Percentiles rank a stretch among this genome's conserved stretches.
These are phyloP conservation scores for Ambrosia artemisiifolia DNA, from an alignment of 129 eudicot genomes.

Conservation along the genomic window DNA sequence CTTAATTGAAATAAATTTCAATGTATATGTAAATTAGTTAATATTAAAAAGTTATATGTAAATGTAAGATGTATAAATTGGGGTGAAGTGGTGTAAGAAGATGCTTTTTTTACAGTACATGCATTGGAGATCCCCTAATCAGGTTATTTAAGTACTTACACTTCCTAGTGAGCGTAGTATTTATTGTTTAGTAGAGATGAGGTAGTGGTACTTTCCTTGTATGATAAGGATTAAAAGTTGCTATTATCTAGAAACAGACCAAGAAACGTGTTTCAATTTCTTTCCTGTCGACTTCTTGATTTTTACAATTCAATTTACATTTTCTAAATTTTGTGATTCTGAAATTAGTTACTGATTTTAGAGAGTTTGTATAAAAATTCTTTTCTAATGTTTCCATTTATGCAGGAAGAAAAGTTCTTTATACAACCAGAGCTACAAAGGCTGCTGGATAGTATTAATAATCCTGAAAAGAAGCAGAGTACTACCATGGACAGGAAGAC, in stretches of 20 bases:
- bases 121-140: neutral
- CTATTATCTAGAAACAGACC: neutral
- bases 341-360: neutral
- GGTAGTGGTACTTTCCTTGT: neutral
- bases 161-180: neutral
- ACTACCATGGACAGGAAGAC: conserved; percentile 71
- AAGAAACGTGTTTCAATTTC: neutral
- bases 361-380: neutral
- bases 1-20: neutral
- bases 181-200: neutral
- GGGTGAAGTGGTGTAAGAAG: neutral
- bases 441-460: conserved; percentile 66
- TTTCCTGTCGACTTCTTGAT: neutral
- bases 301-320: neutral
- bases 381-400: conserved; percentile 3
- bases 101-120: neutral
- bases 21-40: neutral
- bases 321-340: neutral
- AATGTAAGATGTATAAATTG: neutral
- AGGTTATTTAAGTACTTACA: neutral
- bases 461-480: conserved; percentile 49
- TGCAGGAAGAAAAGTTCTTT: conserved; percentile 76
- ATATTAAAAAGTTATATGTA: neutral
- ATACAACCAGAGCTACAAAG: conserved; percentile 69
- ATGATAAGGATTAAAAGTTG: neutral